Evolutionary conservation across 805 yeast genomes (phyloP).

Genomic region (Metschnikowia kofuensis): DNA sequence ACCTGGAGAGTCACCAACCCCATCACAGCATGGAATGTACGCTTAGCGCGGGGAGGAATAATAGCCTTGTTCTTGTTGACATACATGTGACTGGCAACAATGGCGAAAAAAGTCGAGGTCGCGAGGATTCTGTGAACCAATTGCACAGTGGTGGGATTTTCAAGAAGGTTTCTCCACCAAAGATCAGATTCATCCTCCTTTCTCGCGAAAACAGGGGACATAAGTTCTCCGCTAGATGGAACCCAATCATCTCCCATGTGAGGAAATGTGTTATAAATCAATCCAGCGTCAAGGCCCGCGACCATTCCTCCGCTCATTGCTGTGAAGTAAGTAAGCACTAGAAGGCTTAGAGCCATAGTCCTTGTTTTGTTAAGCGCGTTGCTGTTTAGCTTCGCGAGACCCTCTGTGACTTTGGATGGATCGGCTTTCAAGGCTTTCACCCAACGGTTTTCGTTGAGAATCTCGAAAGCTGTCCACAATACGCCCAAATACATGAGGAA

Average conservation of each 20-base stretch:
- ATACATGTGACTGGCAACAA: constrained; percentile 69
- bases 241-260: constrained; percentile 85
- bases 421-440: constrained; percentile 40
- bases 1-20: constrained; percentile 85
- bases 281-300: constrained; percentile 97
- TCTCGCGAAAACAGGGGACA: constrained; percentile 71
- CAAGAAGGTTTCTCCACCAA: constrained; percentile 89
- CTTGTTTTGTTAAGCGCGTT: constrained; percentile 60
- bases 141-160: constrained; percentile 96
- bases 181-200: constrained; percentile 65
- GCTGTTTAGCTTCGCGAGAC: constrained; percentile 58
- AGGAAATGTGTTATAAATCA: constrained; percentile 94
- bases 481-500: constrained; percentile 84
- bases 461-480: constrained; percentile 85
- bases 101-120: constrained; percentile 68
- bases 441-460: constrained; percentile 70
- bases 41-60: constrained; percentile 56
- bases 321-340: constrained; percentile 74
- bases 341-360: constrained; percentile 50
- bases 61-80: constrained; percentile 51
- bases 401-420: constrained; percentile 54
- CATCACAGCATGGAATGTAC: constrained; percentile 63
- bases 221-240: constrained; percentile 75
- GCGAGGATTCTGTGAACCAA: constrained; percentile 86
- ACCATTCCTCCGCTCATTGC: constrained; percentile 98